Percentiles rank a stretch among this genome's conserved stretches.
Conservation (phyloP, 345 rosid genomes). For the Lagerstroemia speciosa region DNA sequence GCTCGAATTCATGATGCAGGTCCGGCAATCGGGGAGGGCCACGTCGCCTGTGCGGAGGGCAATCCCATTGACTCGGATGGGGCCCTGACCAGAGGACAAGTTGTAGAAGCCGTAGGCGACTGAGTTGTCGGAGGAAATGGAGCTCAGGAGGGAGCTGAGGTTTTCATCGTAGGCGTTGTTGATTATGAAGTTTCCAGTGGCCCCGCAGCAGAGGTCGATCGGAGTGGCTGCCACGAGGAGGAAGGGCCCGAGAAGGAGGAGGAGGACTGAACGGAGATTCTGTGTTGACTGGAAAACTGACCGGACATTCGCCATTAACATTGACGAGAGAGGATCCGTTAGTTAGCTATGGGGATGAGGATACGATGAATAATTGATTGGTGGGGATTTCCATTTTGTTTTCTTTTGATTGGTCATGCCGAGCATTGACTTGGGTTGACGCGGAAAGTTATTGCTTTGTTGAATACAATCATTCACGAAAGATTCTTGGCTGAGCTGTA, state of each 20-base stretch:
- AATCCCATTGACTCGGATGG: slow-evolving; percentile 26
- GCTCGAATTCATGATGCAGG: slow-evolving; percentile 21
- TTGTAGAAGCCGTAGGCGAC: slow-evolving; percentile 28
- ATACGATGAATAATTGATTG: too few relatives aligned
- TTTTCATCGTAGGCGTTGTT: slow-evolving; percentile 33
- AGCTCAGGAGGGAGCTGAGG: slow-evolving; percentile 26
- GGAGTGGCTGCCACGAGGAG: neutral
- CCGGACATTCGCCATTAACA: too few relatives aligned
- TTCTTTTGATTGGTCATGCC: too few relatives aligned
- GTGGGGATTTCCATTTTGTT: too few relatives aligned
- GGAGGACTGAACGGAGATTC: too few relatives aligned
- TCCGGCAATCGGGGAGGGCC: slow-evolving; percentile 18
- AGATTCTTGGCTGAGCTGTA: too few relatives aligned
- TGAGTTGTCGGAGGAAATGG: slow-evolving; percentile 22
- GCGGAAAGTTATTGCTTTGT: too few relatives aligned
- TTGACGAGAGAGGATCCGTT: too few relatives aligned
- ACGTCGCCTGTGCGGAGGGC: slow-evolving; percentile 37
- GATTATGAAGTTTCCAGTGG: slow-evolving; percentile 22
- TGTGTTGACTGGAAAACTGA: too few relatives aligned
- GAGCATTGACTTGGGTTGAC: too few relatives aligned
- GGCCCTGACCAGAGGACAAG: slow-evolving; percentile 23
- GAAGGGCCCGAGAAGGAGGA: neutral
- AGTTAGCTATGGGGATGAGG: too few relatives aligned
- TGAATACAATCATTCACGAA: too few relatives aligned
- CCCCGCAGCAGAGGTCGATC: neutral